Evolutionary conservation across 1,284 basidiomycete genomes (phyloP).

Genomic region (Thecaphora thlaspeos): DNA sequence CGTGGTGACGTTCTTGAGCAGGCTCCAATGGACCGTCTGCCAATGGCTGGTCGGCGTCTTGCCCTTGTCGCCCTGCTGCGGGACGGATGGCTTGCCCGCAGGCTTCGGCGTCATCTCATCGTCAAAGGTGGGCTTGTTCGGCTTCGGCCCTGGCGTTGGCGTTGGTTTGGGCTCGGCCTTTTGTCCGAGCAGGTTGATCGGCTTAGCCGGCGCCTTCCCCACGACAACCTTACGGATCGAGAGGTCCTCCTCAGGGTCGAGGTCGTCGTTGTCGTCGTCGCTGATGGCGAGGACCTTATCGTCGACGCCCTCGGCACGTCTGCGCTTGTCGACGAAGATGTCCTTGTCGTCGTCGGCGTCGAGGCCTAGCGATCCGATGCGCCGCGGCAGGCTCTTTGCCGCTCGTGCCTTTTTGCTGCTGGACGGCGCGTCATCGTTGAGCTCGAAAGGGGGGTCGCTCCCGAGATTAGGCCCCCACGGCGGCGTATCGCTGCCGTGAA

Average conservation of each 20-base stretch:
- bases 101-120: constrained; percentile 9
- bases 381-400: constrained; percentile 17
- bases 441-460: constrained; percentile 28
- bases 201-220: constrained; percentile 17
- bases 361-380: constrained; percentile 33
- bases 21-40: constrained; percentile 39
- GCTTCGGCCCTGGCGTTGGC: constrained; percentile 10
- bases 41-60: constrained; percentile 23
- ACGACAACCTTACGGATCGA: constrained; percentile 36
- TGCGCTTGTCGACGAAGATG: constrained; percentile 26
- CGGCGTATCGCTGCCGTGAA: constrained; percentile 50
- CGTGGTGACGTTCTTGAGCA: constrained; percentile 31
- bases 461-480: constrained; percentile 43
- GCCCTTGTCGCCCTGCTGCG: constrained; percentile 4
- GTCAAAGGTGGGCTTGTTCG: constrained; percentile 6
- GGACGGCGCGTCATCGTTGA: constrained; percentile 21
- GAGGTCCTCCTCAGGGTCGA: constrained; percentile 34
- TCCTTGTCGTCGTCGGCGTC: constrained; percentile 18
- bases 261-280: constrained; percentile 35
- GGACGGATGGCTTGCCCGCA: constrained; percentile 5
- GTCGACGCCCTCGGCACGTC: constrained; percentile 30
- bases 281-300: constrained; percentile 37
- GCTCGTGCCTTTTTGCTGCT: constrained; percentile 35
- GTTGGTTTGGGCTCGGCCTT: constrained; percentile 14
- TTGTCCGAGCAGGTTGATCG: constrained; percentile 21